A percentile compares a stretch with the other conserved stretches of the same genome.
Evolutionary conservation across 495 filamentous ascomycete species (phyloP).

Genomic region (Penicillium egyptiacum): DNA sequence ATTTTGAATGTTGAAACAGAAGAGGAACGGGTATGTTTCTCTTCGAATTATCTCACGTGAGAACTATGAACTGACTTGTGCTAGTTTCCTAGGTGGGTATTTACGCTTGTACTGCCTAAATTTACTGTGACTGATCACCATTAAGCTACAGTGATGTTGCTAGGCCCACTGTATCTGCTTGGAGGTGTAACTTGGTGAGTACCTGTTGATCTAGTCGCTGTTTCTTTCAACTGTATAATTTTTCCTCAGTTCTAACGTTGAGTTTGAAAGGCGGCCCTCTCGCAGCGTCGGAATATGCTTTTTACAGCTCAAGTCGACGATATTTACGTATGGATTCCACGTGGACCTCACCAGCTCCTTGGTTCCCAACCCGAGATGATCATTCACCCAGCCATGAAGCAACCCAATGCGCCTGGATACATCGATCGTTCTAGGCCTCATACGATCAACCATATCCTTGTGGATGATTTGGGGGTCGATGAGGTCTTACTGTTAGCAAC

Average conservation of each 20-base stretch:
- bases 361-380: slow-evolving; percentile 61
- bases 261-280: slow-evolving; percentile 49
- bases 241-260: slow-evolving; percentile 1
- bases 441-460: slow-evolving; percentile 72
- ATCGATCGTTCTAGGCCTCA: slow-evolving; percentile 62
- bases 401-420: slow-evolving; percentile 48
- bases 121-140: slow-evolving; percentile 11
- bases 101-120: background rate
- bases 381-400: slow-evolving; percentile 60
- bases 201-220: background rate
- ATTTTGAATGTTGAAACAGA: slow-evolving; percentile 39
- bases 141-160: slow-evolving; percentile 32
- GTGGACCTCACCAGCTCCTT: slow-evolving; percentile 62
- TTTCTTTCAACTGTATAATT: background rate
- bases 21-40: slow-evolving; percentile 33
- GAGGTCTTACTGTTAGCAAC: slow-evolving; percentile 76
- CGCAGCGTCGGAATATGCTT: slow-evolving; percentile 63
- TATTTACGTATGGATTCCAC: slow-evolving; percentile 74
- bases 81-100: slow-evolving; percentile 27
- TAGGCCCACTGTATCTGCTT: slow-evolving; percentile 38
- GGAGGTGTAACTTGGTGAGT: slow-evolving; percentile 55
- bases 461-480: slow-evolving; percentile 75
- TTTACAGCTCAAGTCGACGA: slow-evolving; percentile 72
- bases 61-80: slow-evolving; percentile 16
- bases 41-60: slow-evolving; percentile 15